Evolutionary conservation across 2,329 filamentous ascomycete species (phyloP).

Genomic region (Aspergillus calidoustus): DNA sequence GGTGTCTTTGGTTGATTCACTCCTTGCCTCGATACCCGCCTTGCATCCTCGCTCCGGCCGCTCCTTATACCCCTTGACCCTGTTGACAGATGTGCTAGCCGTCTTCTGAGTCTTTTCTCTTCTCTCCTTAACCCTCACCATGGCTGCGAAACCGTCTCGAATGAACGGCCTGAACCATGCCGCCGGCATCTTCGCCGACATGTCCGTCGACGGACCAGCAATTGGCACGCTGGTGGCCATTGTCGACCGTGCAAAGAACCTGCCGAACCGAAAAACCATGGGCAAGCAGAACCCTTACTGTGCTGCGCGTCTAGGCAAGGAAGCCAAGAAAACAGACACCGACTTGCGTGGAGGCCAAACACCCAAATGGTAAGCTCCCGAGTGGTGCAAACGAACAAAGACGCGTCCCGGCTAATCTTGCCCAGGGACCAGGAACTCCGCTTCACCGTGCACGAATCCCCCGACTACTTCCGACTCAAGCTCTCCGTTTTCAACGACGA

Average conservation of each 20-base stretch:
- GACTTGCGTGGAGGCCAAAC: constrained; percentile 95
- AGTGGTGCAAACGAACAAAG: background rate
- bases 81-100: constrained; percentile 13
- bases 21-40: constrained; percentile 8
- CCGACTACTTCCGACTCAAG: constrained; percentile 95
- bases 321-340: constrained; percentile 95
- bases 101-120: background rate
- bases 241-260: constrained; percentile 92
- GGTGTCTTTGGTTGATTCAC: background rate
- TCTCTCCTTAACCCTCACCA: constrained; percentile 5
- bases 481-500: constrained; percentile 97
- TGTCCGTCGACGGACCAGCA: constrained; percentile 87
- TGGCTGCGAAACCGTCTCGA: constrained; percentile 14
- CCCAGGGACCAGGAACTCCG: constrained; percentile 94
- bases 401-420: constrained; percentile 17
- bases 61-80: constrained; percentile 7
- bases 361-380: constrained; percentile 77
- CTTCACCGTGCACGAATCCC: constrained; percentile 93
- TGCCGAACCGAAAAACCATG: constrained; percentile 95
- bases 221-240: constrained; percentile 93
- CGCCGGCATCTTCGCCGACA: constrained; percentile 91
- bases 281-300: constrained; percentile 99
- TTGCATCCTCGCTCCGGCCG: constrained; percentile 3
- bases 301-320: constrained; percentile 89
- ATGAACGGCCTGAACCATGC: constrained; percentile 65